Percentiles rank a stretch among this genome's conserved stretches.
phyloP scores from a whole-genome alignment of 225 moss, liverwort and hornwort species.

The Lunularia cruciata region DNA sequence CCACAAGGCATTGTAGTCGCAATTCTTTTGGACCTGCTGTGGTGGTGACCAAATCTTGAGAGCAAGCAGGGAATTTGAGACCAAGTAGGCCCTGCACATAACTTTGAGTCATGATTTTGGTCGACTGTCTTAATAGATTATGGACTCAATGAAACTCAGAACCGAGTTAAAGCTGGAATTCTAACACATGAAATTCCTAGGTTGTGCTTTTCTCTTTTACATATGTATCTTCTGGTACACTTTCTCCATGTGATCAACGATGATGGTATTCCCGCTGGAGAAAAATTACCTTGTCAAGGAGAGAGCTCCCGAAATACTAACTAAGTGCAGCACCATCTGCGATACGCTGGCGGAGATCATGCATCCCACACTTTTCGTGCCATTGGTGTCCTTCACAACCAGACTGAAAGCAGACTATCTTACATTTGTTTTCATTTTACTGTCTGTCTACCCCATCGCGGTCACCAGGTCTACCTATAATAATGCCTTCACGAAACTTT shows the following conservation, averaged over 20 bases:
- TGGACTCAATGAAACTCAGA: no score
- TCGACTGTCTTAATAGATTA: no score
- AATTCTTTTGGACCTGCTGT: constrained; percentile 73
- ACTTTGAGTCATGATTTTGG: no score
- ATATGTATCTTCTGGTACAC: constrained; percentile 88
- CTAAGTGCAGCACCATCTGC: constrained; percentile 74
- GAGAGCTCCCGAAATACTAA: constrained; percentile 86
- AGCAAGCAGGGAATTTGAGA: constrained; percentile 79
- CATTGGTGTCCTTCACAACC: constrained; percentile 74
- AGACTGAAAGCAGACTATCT: constrained; percentile 52
- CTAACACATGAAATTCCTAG: constrained; percentile 20
- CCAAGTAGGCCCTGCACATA: constrained; percentile 39
- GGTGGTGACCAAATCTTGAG: constrained; percentile 75
- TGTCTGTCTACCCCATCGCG: constrained; percentile 75
- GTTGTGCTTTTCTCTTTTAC: constrained; percentile 77
- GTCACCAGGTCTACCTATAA: constrained; percentile 56
- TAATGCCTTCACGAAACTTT: not conserved
- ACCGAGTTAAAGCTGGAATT: not conserved
- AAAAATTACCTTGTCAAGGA: constrained; percentile 74
- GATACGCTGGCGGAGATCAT: constrained; percentile 75
- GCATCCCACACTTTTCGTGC: constrained; percentile 73
- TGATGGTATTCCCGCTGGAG: constrained; percentile 82
- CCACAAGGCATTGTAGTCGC: constrained; percentile 69
- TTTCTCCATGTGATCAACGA: constrained; percentile 96
- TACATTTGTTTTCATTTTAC: constrained; percentile 65